Percentiles rank a stretch among this genome's conserved stretches.
These are phyloP conservation scores for Pichia paraexigua DNA, from an alignment of 805 yeast genomes.

Conservation along the genomic window DNA sequence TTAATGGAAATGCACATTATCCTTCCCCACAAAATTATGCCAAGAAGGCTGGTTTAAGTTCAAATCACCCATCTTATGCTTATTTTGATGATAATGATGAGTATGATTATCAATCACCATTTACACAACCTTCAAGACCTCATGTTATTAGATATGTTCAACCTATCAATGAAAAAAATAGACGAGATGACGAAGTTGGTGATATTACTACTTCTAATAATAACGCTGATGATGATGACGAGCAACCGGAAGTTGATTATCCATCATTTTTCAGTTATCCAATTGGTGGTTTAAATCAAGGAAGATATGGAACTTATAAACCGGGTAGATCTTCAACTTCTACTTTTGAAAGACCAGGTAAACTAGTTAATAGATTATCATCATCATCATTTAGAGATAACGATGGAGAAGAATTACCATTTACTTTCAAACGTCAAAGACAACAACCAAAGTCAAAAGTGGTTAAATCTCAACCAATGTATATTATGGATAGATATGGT, in stretches of 20 bases:
- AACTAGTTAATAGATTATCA: neutral
- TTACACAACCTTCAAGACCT: neutral
- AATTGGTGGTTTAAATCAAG: neutral
- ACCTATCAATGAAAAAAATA: neutral
- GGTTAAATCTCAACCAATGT: constrained; percentile 5
- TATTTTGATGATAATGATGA: neutral
- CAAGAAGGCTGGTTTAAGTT: neutral
- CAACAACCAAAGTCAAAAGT: neutral
- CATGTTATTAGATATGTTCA: neutral
- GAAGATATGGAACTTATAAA: neutral
- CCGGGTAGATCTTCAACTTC: neutral
- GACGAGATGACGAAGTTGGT: neutral
- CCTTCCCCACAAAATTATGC: neutral
- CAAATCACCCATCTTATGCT: neutral
- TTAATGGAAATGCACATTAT: neutral
- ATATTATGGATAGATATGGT: constrained; percentile 9
- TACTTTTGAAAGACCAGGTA: neutral
- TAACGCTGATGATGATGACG: neutral
- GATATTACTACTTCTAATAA: too few species aligned
- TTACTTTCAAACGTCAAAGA: constrained; percentile 2
- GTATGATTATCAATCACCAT: neutral
- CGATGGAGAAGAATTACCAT: neutral
- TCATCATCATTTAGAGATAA: neutral
- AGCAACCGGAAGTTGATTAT: neutral
- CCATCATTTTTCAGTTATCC: neutral